Percentiles rank a stretch among this genome's conserved stretches.
Conservation (phyloP, 768 basidiomycete genomes). For the Tulasnella sp. region DNA sequence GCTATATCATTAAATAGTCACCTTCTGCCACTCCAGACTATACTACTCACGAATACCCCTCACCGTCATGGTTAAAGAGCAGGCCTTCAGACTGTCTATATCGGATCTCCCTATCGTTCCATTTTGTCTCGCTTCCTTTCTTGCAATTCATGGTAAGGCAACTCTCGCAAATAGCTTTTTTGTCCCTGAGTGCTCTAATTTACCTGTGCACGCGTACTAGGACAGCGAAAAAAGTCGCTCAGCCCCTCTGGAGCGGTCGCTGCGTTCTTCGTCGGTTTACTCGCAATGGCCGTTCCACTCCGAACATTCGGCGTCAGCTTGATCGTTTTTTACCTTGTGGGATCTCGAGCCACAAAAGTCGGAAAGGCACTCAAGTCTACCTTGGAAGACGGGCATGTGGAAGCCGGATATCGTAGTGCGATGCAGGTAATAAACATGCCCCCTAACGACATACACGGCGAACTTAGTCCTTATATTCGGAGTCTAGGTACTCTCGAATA, state of each 20-base stretch:
- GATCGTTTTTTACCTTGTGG: slow-evolving; percentile 69
- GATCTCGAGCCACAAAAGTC: slow-evolving; percentile 77
- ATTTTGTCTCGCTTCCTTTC: no score
- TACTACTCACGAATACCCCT: no score
- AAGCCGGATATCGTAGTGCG: slow-evolving; percentile 61
- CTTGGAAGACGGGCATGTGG: slow-evolving; percentile 70
- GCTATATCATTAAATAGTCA: no score
- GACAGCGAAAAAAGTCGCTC: slow-evolving; percentile 61
- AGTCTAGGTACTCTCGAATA: slow-evolving; percentile 58
- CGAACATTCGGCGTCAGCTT: slow-evolving; percentile 55
- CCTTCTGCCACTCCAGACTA: no score
- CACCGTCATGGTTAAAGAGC: no score
- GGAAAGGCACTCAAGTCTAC: slow-evolving; percentile 63
- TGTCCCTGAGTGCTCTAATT: no score
- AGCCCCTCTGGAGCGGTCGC: slow-evolving; percentile 65
- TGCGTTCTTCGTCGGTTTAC: slow-evolving; percentile 66
- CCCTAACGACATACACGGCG: not conserved
- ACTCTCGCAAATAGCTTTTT: no score
- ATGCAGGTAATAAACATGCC: slow-evolving; percentile 47
- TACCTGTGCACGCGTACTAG: no score
- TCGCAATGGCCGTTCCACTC: slow-evolving; percentile 57
- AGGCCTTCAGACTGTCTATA: no score
- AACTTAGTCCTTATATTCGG: no score
- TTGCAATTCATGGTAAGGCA: no score
- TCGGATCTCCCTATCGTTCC: no score